Evolutionary conservation across 345 rosid species (phyloP), one percentile per base, ranked within the genome.

Genomic region (Eucalyptus grandis): DNA sequence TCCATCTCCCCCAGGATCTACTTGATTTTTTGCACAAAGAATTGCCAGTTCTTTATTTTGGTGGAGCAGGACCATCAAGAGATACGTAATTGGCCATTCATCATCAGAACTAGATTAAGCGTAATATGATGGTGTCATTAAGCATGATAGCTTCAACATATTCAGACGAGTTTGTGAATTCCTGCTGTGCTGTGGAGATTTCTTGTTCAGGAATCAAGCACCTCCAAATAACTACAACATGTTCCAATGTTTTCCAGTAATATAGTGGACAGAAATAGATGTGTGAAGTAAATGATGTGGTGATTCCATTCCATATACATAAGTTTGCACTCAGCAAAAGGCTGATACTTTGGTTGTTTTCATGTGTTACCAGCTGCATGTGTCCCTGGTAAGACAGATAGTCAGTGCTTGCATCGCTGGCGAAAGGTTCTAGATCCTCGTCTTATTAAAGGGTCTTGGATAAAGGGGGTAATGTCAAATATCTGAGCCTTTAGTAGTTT

Each of bases 321-420:
- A 21, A 6, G 50, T 43, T 17, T 69, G 62, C 49, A 34, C 14
- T 3, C 53, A 8, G 87, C 87, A 49, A 9, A 37, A 27, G 21
- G 87, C 49, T 37, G 49, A 58, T 88, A 44, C 44, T 77, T 40
- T 8, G 54, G 27, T 69, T 44, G 14, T 53, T 69, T 26, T 54
- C 60, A 5, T 69, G 14, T 89, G 53, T 65, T 67, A 24, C 86
- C 93, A 93, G 95, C 95, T 80, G 92, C 91, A 86, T 88, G 49
- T 90, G 90, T 93, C 62, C 93, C 94, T 77, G 95, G 92, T 54
- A 91, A 94, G 90, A 92, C 95, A 27, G 94, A 89, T 87, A 89
- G 90, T 31, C 95, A 94, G 91, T 94, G 96, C 90, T 88, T 94
- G 89, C 94, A 94, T 91, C 92, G 93, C 86, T 94, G 96, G 95